Percentiles rank a stretch among this genome's conserved stretches.
Evolutionary conservation across 371 early-diverging fungal species (phyloP).

Genomic region (Circinella umbellata): DNA sequence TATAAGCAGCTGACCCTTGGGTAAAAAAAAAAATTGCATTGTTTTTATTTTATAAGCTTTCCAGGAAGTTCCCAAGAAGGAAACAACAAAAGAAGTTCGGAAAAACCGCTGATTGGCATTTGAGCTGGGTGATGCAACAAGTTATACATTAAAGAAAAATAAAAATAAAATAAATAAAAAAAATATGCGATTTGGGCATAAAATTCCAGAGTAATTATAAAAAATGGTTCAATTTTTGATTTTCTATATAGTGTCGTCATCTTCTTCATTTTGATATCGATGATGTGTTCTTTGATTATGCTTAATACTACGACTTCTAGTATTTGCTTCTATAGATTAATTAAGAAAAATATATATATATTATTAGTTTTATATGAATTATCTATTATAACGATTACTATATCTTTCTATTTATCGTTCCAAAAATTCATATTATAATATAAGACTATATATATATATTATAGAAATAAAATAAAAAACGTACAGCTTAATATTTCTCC

Average conservation of each 20-base stretch:
- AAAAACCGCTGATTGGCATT: slow-evolving; percentile 8
- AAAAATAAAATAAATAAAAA: not conserved
- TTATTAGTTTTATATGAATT: too few species aligned
- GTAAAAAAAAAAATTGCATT: slow-evolving; percentile 4
- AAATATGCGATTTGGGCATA: not conserved
- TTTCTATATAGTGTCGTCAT: not conserved
- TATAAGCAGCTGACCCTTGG: not conserved
- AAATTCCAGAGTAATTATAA: not conserved
- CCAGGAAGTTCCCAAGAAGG: slow-evolving; percentile 9
- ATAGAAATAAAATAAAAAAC: too few species aligned
- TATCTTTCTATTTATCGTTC: too few species aligned
- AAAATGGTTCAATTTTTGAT: not conserved
- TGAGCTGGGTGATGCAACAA: not conserved
- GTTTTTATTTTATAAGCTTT: not conserved
- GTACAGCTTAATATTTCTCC: too few species aligned
- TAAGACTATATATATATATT: too few species aligned
- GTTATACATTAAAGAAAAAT: too few species aligned
- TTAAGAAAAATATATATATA: not conserved
- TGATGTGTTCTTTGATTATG: not conserved
- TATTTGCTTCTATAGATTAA: not conserved
- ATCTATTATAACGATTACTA: too few species aligned
- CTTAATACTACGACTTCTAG: not conserved
- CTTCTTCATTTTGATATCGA: not conserved
- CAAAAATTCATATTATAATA: too few species aligned
- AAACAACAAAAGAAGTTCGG: slow-evolving; percentile 7